Evolutionary conservation across 768 basidiomycete species (phyloP), one percentile per base, ranked within the genome.

Genomic region (Tricholomella constricta): DNA sequence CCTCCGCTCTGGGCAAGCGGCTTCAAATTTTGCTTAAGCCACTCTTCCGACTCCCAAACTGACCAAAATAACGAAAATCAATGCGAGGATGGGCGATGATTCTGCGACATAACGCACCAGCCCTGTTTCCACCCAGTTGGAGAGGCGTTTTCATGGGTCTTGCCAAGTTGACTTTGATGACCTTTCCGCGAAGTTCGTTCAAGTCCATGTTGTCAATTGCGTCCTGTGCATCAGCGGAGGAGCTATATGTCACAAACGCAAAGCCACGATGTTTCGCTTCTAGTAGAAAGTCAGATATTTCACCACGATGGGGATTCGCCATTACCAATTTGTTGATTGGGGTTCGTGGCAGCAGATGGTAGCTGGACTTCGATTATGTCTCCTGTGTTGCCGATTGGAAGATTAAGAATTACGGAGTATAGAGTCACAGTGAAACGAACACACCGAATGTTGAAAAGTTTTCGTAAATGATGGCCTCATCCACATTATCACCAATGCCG

Each of bases 131-230:
- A 48, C 74, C 77, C n/a, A 76, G 76, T 60, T 88, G 84, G 40
- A 84, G 68, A 29, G 84, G 78, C 1, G 79, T 81, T 65, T 89
- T 94, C 77, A 85, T 83, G 5, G 92, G 91, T 40, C 89, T 81
- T 8, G 95, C 94, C 35, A 94, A 70, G 66, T 91, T 96, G 44
- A 87, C 93, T 73, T 87, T 90, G 56, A 91, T 71, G 46, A 89
- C 86, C 54, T 81, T 82, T 45, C 86, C 92, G 45, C 75, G 79
- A 53, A 91, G 76, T 66, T 95, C 94, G 64, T 96, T 97, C 71
- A 95, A 75, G 70, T 98, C 94, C 91, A 94, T 98, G 73, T 98
- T 98, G 77, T 98, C 96, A 55, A 98, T 96, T 25, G 96, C 96
- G 67, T 98, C 95, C 65, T 91, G 89, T 4, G 96, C 94, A 69